These are phyloP conservation scores for Ceratobasidium sp. DNA, from an alignment of 1,284 basidiomycete species.

Conservation along the genomic window DNA sequence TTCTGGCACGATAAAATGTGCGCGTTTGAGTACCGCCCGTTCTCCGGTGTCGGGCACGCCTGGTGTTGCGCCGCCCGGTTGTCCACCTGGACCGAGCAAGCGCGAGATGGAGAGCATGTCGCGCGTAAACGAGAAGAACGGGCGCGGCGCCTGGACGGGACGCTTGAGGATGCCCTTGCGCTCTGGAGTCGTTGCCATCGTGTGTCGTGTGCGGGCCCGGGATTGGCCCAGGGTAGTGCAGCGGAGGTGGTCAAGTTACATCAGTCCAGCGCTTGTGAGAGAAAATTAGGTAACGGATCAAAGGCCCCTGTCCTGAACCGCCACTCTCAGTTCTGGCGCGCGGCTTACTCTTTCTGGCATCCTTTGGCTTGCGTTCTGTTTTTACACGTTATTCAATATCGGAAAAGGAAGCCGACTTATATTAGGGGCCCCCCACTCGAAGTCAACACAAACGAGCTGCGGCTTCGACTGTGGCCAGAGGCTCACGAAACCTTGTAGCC, in stretches of 20 bases:
- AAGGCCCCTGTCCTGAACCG: background rate
- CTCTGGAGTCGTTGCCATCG: slow-evolving; percentile 57
- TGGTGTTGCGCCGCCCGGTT: slow-evolving; percentile 13
- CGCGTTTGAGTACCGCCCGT: slow-evolving; percentile 74
- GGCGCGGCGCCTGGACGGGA: slow-evolving; percentile 70
- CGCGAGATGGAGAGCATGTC: slow-evolving; percentile 39
- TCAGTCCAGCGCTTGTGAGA: slow-evolving; percentile 13
- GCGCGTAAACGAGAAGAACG: slow-evolving; percentile 64
- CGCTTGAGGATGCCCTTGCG: slow-evolving; percentile 80
- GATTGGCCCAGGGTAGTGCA: slow-evolving; percentile 2
- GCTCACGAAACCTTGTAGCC: no score
- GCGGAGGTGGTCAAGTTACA: background rate
- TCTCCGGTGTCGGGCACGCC: slow-evolving; percentile 16
- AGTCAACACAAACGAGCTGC: no score
- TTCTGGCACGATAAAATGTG: slow-evolving; percentile 84
- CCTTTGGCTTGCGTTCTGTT: no score
- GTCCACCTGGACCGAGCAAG: slow-evolving; percentile 26
- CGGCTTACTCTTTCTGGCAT: no score
- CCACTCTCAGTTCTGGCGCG: background rate
- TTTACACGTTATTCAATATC: no score
- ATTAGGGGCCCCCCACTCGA: no score
- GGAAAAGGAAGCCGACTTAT: no score
- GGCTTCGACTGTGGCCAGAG: no score
- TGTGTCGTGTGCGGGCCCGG: background rate
- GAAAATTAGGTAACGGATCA: background rate